phyloP scores from a whole-genome alignment of 805 yeast species.

The Candida incommunis region DNA sequence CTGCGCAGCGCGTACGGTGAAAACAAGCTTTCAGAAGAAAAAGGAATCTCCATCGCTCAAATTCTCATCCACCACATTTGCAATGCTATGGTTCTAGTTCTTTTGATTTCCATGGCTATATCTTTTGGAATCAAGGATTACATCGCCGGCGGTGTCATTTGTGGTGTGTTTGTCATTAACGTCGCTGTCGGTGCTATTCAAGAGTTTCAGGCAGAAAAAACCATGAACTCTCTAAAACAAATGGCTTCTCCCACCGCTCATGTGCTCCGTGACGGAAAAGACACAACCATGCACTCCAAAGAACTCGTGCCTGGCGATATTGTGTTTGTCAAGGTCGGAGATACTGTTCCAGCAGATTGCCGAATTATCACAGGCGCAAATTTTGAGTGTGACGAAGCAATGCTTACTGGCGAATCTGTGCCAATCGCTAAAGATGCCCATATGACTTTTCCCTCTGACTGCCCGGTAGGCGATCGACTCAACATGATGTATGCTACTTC shows the following conservation, averaged over 20 bases:
- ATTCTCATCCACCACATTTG: slow-evolving; percentile 54
- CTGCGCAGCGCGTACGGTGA: slow-evolving; percentile 30
- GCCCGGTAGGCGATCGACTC: slow-evolving; percentile 60
- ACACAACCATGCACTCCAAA: slow-evolving; percentile 41
- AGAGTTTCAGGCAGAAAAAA: slow-evolving; percentile 61
- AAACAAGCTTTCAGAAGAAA: slow-evolving; percentile 48
- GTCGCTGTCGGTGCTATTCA: slow-evolving; percentile 55
- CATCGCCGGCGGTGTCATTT: slow-evolving; percentile 74
- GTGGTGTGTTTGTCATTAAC: slow-evolving; percentile 49
- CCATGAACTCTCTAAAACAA: slow-evolving; percentile 59
- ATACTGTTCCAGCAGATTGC: slow-evolving; percentile 63
- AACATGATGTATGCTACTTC: slow-evolving; percentile 63
- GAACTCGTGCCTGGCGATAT: slow-evolving; percentile 66
- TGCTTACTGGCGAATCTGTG: slow-evolving; percentile 51
- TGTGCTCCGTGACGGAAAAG: slow-evolving; percentile 47
- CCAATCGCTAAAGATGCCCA: slow-evolving; percentile 44
- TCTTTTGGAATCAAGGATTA: slow-evolving; percentile 63
- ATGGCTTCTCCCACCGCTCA: slow-evolving; percentile 59
- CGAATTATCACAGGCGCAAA: slow-evolving; percentile 44
- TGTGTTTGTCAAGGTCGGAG: slow-evolving; percentile 50
- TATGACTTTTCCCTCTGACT: slow-evolving; percentile 25
- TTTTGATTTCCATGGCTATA: slow-evolving; percentile 53
- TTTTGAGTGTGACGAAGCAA: slow-evolving; percentile 59
- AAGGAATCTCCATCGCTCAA: slow-evolving; percentile 35
- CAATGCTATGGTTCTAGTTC: slow-evolving; percentile 68